phyloP scores from a whole-genome alignment of 202 grass and related monocot genomes.

The Panicum virgatum region DNA sequence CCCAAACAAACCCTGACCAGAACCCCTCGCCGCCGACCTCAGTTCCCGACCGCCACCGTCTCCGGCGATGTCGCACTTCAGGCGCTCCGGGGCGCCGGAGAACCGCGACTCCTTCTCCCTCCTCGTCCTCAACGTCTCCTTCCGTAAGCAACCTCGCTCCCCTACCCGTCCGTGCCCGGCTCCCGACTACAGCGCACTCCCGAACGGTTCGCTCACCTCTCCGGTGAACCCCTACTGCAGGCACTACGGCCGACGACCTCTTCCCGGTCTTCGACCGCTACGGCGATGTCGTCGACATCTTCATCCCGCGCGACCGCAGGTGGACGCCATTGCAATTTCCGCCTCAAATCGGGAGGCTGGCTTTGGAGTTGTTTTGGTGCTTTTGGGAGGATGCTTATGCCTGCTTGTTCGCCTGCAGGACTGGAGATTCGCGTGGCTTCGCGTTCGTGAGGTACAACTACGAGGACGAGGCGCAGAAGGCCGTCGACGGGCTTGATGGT shows the following conservation, averaged over 20 bases:
- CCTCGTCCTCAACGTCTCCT: slow-evolving; percentile 84
- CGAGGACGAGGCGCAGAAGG: slow-evolving; percentile 77
- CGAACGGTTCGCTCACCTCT: not conserved
- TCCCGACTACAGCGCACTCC: not conserved
- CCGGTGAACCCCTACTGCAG: slow-evolving; percentile 40
- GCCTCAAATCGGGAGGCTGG: not conserved
- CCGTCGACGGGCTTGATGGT: slow-evolving; percentile 77
- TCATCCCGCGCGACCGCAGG: slow-evolving; percentile 82
- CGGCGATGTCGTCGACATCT: slow-evolving; percentile 71
- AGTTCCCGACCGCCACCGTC: not conserved
- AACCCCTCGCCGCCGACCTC: not conserved
- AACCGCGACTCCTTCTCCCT: slow-evolving; percentile 71
- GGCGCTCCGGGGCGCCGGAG: slow-evolving; percentile 64
- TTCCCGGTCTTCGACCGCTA: slow-evolving; percentile 76
- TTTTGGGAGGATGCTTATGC: not conserved
- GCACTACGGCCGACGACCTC: slow-evolving; percentile 70
- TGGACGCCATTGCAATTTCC: slow-evolving; percentile 1
- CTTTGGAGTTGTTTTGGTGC: not conserved
- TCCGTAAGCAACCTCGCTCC: slow-evolving; percentile 44
- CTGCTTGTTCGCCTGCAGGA: slow-evolving; percentile 39
- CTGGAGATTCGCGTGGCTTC: slow-evolving; percentile 76
- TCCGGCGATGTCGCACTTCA: slow-evolving; percentile 66
- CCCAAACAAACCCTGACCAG: slow-evolving; percentile 34
- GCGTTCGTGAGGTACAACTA: slow-evolving; percentile 88
- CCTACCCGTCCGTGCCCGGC: not conserved